A percentile compares a stretch with the other conserved stretches of the same genome.
phyloP scores from a whole-genome alignment of 805 yeast species.

The Metschnikowia borealis region DNA sequence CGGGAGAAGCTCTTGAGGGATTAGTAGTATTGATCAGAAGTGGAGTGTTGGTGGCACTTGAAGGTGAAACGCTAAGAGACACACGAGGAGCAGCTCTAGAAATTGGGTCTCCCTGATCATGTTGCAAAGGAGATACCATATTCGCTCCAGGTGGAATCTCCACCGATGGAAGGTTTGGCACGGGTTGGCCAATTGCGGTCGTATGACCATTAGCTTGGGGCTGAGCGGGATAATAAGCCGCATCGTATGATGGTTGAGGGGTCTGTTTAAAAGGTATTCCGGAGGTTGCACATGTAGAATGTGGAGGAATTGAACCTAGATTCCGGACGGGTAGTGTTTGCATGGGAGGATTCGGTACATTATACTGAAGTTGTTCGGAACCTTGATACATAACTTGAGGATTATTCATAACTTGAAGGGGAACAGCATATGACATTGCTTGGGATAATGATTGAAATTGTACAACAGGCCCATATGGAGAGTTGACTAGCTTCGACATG shows the following conservation, averaged over 20 bases:
- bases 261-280: background rate
- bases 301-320: background rate
- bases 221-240: background rate
- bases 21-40: background rate
- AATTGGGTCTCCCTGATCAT: background rate
- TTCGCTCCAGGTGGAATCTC: background rate
- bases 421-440: conserved; percentile 1
- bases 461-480: conserved; percentile 6
- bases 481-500: conserved; percentile 2
- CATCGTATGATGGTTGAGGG: background rate
- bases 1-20: background rate
- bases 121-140: background rate
- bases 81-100: background rate
- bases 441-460: conserved; percentile 5
- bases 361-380: background rate
- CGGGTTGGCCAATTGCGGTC: background rate
- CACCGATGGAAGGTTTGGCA: background rate
- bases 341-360: background rate
- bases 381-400: conserved; percentile 1
- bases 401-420: background rate
- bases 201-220: background rate
- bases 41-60: background rate
- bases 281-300: background rate
- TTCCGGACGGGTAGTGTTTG: background rate
- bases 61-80: background rate